Evolutionary conservation across 163 green algal genomes (phyloP).

Genomic region (Coccomyxa subellipsoidea): DNA sequence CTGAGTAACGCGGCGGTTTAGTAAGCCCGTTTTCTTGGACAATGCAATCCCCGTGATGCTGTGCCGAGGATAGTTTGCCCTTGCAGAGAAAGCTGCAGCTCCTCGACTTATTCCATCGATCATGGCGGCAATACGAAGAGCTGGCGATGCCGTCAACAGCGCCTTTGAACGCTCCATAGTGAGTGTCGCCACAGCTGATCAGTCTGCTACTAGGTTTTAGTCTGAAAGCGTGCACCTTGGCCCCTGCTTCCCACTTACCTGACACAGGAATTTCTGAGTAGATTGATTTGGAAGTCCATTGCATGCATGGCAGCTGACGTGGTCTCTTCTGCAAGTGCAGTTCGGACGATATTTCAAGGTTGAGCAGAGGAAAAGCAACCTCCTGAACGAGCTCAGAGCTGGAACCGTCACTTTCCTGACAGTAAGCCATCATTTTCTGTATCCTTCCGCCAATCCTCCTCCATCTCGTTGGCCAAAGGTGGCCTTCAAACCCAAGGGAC

Average conservation of each 20-base stretch:
- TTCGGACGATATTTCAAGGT: slow-evolving; percentile 1
- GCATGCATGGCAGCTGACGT: neutral
- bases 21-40: neutral
- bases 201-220: neutral
- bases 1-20: neutral
- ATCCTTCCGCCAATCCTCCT: neutral
- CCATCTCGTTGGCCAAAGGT: too few relatives aligned
- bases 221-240: too few relatives aligned
- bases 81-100: neutral
- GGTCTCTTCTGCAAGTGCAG: neutral
- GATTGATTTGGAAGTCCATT: too few relatives aligned
- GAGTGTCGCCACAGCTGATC: neutral
- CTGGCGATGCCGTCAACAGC: neutral
- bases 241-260: too few relatives aligned
- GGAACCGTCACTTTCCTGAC: slow-evolving; percentile 78
- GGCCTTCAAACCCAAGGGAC: too few relatives aligned
- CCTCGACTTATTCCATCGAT: neutral
- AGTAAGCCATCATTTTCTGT: slow-evolving; percentile 19
- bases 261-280: too few relatives aligned
- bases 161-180: neutral
- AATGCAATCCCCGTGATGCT: neutral
- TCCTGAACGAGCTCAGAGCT: slow-evolving; percentile 56
- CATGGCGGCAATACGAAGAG: neutral
- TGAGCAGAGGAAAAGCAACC: neutral
- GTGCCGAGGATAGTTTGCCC: neutral